Percentiles rank a stretch among this genome's conserved stretches.
These are phyloP conservation scores for Pleurotus giganteus DNA, from an alignment of 768 basidiomycete genomes.

Conservation along the genomic window DNA sequence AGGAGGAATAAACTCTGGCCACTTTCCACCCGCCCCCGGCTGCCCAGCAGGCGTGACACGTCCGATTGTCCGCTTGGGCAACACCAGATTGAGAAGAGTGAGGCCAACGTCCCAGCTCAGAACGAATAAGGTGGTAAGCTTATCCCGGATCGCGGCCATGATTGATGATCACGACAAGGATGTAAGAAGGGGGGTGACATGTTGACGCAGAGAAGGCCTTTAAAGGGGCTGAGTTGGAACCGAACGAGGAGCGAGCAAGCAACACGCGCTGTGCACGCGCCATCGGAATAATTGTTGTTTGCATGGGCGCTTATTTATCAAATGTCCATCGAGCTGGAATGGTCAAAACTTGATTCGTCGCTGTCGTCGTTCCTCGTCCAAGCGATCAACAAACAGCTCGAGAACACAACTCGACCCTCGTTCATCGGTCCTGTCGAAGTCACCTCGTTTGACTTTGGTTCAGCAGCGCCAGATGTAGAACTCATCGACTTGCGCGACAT, in stretches of 20 bases:
- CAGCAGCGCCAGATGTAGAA: conserved; percentile 78
- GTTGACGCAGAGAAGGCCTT: background rate
- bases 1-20: conserved; percentile 66
- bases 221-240: background rate
- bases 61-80: conserved; percentile 48
- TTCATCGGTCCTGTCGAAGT: conserved; percentile 94
- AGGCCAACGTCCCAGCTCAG: conserved; percentile 53
- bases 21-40: conserved; percentile 57
- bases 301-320: conserved; percentile 1
- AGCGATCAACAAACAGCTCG: conserved; percentile 77
- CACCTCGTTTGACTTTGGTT: conserved; percentile 85
- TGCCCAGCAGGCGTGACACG: conserved; percentile 53
- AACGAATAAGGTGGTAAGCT: conserved; percentile 18
- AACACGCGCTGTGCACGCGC: background rate
- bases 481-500: conserved; percentile 92
- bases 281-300: background rate
- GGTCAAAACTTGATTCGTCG: conserved; percentile 75
- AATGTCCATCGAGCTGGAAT: conserved; percentile 97
- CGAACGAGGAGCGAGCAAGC: conserved; percentile 5
- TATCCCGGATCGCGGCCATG: background rate
- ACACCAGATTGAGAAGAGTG: conserved; percentile 49
- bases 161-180: background rate
- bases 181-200: background rate
- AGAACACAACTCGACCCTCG: conserved; percentile 72
- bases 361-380: conserved; percentile 69